Evolutionary conservation across 108 stramenopile genomes (phyloP), one percentile per base, ranked within the genome.

Genomic region (Pelagomonas calceolata): DNA sequence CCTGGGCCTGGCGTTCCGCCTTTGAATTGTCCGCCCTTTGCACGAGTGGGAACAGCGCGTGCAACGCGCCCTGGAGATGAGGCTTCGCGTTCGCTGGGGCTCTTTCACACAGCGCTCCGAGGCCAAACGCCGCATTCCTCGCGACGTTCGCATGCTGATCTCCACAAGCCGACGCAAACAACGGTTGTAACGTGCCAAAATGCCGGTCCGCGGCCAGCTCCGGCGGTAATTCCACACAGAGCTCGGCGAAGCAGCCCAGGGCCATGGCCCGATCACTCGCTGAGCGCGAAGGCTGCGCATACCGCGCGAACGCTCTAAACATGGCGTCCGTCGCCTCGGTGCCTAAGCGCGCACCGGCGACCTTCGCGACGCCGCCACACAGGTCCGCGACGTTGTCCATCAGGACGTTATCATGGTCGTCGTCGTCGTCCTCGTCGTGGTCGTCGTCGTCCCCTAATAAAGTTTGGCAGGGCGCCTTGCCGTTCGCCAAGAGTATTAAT

Each of bases 191-290:
- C 33, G 73, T 60, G 71, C 81, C 78, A 88, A 92, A 92, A 78
- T 94, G 86, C 3, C 89, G 89, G 14, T 75, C 66, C 46, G 91
- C 87, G 30, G 82, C 76, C 21, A 60, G 51, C 12, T 79, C 79
- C 32, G 65, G 69, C 69, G 86, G 90, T 34, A 94, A 68, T 74
- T 91, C 89, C 74, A 91, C 90, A 1, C 94, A 91, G 63, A 96
- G 85, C 77, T 96, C 97, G 31, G 94, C 94, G 43, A 94, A 78
- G 79, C 92, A 94, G 16, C 97, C 95, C 34, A 96, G 83, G 34
- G 91, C 93, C 95, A 95, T 98, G 37, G 90, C 83, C 72, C 97
- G 86, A 70, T 96, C 97, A 64, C 86, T 84, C 30, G 92, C 78
- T 39, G 94, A 91, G 29, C 93, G 84, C 10, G 88, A 88, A 0